Percentiles rank a stretch among this genome's conserved stretches.
These are phyloP conservation scores for Trichosporon inkin DNA, from an alignment of 1,284 basidiomycete species.

Conservation along the genomic window DNA sequence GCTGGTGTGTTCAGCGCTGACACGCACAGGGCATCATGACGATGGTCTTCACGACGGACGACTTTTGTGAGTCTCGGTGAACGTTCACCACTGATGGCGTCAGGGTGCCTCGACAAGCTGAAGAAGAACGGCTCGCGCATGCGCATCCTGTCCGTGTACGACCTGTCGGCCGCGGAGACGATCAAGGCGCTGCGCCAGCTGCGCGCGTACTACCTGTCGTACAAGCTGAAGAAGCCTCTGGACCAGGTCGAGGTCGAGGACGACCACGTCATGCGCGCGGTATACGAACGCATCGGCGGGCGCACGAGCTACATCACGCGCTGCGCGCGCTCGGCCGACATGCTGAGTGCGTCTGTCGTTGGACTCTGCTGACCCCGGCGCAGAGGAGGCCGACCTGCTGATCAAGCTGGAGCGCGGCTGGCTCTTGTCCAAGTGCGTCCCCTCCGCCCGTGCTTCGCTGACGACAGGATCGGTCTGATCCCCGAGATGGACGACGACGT, in stretches of 20 bases:
- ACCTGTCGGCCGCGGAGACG: conserved; percentile 63
- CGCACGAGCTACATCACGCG: conserved; percentile 69
- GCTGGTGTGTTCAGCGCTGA: conserved; percentile 9
- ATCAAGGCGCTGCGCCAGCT: conserved; percentile 60
- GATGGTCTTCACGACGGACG: conserved; percentile 73
- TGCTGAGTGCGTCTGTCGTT: conserved; percentile 49
- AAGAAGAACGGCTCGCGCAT: conserved; percentile 65
- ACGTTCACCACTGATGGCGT: neutral
- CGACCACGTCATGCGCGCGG: conserved; percentile 54
- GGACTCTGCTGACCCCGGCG: neutral
- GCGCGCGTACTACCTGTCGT: conserved; percentile 44
- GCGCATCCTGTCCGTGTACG: conserved; percentile 69
- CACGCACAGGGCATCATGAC: conserved; percentile 62
- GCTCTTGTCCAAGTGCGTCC: conserved; percentile 58
- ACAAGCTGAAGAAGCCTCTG: conserved; percentile 7
- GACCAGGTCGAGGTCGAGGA: conserved; percentile 34
- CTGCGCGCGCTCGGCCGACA: conserved; percentile 59
- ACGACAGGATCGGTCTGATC: conserved; percentile 57
- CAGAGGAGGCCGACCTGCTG: conserved; percentile 60
- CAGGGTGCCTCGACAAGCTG: conserved; percentile 55
- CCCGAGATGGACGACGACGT: conserved; percentile 80
- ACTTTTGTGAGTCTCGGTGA: conserved; percentile 58
- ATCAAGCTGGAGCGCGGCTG: conserved; percentile 69
- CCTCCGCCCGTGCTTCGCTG: neutral
- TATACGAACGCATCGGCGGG: conserved; percentile 66